A percentile compares a stretch with the other conserved stretches of the same genome.
Evolutionary conservation across 768 basidiomycete species (phyloP).

Genomic region (Mycena albidolilacea): DNA sequence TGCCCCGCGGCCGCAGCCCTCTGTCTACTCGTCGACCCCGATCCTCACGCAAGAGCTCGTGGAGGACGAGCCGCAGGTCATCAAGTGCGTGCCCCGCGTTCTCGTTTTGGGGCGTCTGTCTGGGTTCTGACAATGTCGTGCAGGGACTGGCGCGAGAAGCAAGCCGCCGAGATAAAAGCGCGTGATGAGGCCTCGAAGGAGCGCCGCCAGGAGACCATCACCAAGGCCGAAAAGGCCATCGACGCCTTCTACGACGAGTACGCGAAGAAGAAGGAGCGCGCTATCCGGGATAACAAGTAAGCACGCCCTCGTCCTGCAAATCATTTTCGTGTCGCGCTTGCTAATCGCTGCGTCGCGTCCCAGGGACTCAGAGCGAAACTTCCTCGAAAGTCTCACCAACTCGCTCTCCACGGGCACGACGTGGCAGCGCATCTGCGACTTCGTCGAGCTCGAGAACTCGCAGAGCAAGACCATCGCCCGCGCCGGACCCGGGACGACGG

Average conservation of each 20-base stretch:
- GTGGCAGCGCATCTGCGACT: conserved; percentile 93
- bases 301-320: conserved; percentile 42
- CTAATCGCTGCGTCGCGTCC: background rate
- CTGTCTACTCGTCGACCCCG: conserved; percentile 79
- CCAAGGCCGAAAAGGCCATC: conserved; percentile 87
- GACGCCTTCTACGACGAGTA: conserved; percentile 95
- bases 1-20: conserved; percentile 84
- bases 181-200: conserved; percentile 87
- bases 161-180: conserved; percentile 84
- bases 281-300: conserved; percentile 96
- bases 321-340: background rate
- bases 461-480: conserved; percentile 97
- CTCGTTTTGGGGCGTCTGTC: background rate
- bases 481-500: conserved; percentile 89
- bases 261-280: conserved; percentile 88
- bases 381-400: conserved; percentile 78
- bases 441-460: conserved; percentile 93
- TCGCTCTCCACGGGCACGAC: conserved; percentile 92
- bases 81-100: conserved; percentile 70
- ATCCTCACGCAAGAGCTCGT: conserved; percentile 76
- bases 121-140: conserved; percentile 2
- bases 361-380: conserved; percentile 92
- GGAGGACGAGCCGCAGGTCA: conserved; percentile 90
- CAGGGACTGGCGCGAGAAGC: conserved; percentile 91
- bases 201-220: conserved; percentile 86